phyloP scores from a whole-genome alignment of 805 yeast genomes.

The Ogataea kodamae region DNA sequence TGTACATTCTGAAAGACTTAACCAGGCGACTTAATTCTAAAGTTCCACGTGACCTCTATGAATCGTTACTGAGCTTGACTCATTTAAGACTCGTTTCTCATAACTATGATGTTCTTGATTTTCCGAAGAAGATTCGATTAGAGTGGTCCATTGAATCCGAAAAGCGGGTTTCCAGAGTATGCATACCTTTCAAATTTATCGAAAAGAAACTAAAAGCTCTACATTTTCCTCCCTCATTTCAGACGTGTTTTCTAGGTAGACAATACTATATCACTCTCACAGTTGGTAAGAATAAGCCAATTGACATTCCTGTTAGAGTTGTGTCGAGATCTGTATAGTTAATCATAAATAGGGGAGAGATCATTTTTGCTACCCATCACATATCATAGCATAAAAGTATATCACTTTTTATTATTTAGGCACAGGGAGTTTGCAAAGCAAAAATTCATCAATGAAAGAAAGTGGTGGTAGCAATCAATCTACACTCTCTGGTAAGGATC shows the following conservation, averaged over 20 bases:
- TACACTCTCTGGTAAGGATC: no score
- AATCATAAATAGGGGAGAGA: not conserved
- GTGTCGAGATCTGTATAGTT: not conserved
- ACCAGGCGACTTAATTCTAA: constrained; percentile 1
- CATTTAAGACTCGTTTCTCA: constrained; percentile 7
- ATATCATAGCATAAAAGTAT: constrained; percentile 1
- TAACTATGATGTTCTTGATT: constrained; percentile 13
- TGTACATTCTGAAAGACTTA: constrained; percentile 3
- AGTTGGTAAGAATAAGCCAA: constrained; percentile 4
- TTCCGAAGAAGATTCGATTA: constrained; percentile 3
- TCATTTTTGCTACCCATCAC: constrained; percentile 5
- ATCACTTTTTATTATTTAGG: no score
- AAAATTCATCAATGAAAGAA: constrained; percentile 1
- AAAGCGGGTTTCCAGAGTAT: constrained; percentile 3
- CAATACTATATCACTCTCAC: constrained; percentile 38
- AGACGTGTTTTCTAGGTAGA: constrained; percentile 59
- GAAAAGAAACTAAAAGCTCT: constrained; percentile 35
- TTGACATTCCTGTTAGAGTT: constrained; percentile 11
- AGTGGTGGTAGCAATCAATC: no score
- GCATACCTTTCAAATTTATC: constrained; percentile 9
- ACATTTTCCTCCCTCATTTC: constrained; percentile 59
- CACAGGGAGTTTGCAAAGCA: no score
- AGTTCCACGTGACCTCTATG: constrained; percentile 12
- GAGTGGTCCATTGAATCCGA: constrained; percentile 8
- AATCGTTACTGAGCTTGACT: constrained; percentile 32